Percentiles rank a stretch among this genome's conserved stretches.
phyloP scores from a whole-genome alignment of 23 red algal species.

The Chondrus crispus region DNA sequence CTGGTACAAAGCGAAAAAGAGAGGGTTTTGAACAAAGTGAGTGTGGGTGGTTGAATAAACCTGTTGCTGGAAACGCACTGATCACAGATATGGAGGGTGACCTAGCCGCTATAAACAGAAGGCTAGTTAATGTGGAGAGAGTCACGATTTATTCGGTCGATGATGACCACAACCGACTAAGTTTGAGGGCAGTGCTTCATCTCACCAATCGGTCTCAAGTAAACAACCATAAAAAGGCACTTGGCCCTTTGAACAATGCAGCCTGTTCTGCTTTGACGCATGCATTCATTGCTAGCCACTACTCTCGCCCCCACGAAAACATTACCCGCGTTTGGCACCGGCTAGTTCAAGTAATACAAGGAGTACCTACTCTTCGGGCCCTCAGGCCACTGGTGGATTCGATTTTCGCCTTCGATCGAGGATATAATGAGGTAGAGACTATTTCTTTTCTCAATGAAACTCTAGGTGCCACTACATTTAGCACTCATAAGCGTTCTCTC shows the following conservation, averaged over 20 bases:
- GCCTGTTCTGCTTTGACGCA: slow-evolving; percentile 1
- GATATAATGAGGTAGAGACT: neutral
- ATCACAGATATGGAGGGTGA: neutral
- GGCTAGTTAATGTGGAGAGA: neutral
- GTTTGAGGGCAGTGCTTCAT: neutral
- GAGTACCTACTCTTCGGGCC: neutral
- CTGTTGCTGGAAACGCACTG: neutral
- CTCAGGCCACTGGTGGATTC: slow-evolving; percentile 4
- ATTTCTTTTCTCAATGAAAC: neutral
- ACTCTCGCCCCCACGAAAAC: neutral
- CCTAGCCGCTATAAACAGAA: neutral
- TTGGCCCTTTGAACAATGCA: slow-evolving; percentile 8
- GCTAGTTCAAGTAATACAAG: neutral
- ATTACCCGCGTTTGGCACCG: neutral
- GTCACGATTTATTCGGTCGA: neutral
- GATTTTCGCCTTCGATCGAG: neutral
- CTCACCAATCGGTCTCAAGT: neutral
- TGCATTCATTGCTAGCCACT: slow-evolving; percentile 18
- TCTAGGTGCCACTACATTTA: neutral
- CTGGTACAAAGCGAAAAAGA: neutral
- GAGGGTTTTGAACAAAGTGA: neutral
- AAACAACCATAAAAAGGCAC: slow-evolving; percentile 12
- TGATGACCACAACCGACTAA: slow-evolving; percentile 13
- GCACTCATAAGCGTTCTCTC: slow-evolving; percentile 16
- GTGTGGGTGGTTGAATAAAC: neutral